phyloP scores from a whole-genome alignment of 1,284 basidiomycete genomes.

The Cronartium ribicola region DNA sequence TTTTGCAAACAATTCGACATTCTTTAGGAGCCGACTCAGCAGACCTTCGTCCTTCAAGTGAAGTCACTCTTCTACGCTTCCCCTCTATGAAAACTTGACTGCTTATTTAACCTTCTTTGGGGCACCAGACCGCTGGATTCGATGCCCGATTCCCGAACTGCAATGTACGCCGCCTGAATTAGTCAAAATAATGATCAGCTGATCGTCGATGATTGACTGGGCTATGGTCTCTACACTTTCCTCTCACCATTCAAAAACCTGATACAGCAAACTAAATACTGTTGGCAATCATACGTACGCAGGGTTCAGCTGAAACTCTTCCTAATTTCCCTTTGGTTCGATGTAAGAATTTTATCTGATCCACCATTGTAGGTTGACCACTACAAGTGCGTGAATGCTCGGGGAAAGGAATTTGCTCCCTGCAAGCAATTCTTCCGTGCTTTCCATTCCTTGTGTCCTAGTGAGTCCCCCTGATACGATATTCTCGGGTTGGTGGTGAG shows the following conservation, averaged over 20 bases:
- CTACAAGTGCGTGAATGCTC: constrained; percentile 93
- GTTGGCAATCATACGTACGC: constrained; percentile 80
- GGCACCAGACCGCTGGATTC: constrained; percentile 78
- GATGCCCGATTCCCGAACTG: constrained; percentile 88
- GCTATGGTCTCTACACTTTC: constrained; percentile 52
- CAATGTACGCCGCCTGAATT: constrained; percentile 56
- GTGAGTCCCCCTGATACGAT: neutral
- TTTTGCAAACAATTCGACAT: neutral
- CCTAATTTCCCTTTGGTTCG: constrained; percentile 1
- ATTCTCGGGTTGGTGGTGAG: neutral
- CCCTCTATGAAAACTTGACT: neutral
- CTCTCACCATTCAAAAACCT: no score
- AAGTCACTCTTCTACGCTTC: neutral
- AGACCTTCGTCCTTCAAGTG: constrained; percentile 6
- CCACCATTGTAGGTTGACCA: constrained; percentile 65
- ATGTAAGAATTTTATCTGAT: neutral
- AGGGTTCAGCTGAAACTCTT: neutral
- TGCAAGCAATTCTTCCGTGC: constrained; percentile 99
- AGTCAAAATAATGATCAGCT: neutral
- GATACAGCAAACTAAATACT: constrained; percentile 19
- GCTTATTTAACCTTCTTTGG: constrained; percentile 47
- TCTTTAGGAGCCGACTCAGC: neutral
- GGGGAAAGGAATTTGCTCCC: constrained; percentile 94
- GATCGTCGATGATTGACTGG: constrained; percentile 82
- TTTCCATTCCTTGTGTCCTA: constrained; percentile 91